Percentiles rank a stretch among this genome's conserved stretches.
Evolutionary conservation across 2,329 filamentous ascomycete species (phyloP).

Genomic region (Aspergillus pseudoglaucus): DNA sequence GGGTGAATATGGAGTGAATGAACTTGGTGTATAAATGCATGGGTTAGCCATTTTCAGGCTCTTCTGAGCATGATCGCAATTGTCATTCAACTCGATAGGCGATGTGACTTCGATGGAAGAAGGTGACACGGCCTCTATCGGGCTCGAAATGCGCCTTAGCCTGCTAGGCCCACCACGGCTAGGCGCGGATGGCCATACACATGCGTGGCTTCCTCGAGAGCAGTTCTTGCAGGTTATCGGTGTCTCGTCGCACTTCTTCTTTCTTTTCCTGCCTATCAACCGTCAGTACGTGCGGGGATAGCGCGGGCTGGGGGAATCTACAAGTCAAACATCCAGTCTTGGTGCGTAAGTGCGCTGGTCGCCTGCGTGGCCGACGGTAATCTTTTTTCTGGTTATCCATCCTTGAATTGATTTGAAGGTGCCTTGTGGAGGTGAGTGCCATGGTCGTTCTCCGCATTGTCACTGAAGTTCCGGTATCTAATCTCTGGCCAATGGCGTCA

Average conservation of each 20-base stretch:
- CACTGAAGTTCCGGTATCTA: too few relatives aligned
- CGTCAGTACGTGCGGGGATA: background rate
- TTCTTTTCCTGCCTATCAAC: conserved; percentile 13
- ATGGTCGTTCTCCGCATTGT: too few relatives aligned
- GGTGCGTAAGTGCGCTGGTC: conserved; percentile 19
- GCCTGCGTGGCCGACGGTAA: conserved; percentile 16
- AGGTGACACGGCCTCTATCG: background rate
- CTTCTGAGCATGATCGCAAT: background rate
- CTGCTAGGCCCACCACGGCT: background rate
- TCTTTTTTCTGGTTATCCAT: background rate
- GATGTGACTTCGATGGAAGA: background rate
- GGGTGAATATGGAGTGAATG: background rate
- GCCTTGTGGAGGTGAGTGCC: too few relatives aligned
- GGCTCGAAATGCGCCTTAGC: background rate
- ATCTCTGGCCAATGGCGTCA: conserved; percentile 1
- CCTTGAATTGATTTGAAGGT: too few relatives aligned
- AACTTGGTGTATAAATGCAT: background rate
- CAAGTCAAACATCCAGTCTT: conserved; percentile 23
- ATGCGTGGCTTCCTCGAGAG: conserved; percentile 6
- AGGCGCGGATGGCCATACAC: conserved; percentile 10
- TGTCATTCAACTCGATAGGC: background rate
- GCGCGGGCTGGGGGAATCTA: conserved; percentile 1
- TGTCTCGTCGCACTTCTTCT: conserved; percentile 23
- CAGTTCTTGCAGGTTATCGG: conserved; percentile 14
- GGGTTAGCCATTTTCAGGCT: background rate